Evolutionary conservation across 495 filamentous ascomycete species (phyloP).

Genomic region (Halenospora varia): DNA sequence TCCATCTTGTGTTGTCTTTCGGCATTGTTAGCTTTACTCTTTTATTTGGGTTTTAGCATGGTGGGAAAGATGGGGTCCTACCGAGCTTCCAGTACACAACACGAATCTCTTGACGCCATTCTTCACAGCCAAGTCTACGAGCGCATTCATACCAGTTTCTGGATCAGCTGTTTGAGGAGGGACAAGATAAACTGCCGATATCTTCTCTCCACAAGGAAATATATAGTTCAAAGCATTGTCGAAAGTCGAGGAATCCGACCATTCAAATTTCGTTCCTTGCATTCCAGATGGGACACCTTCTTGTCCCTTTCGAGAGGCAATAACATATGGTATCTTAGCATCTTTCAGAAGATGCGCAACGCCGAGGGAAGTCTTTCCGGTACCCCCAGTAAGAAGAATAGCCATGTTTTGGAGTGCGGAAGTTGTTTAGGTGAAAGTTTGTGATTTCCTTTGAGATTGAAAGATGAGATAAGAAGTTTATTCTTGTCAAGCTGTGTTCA

Average conservation of each 20-base stretch:
- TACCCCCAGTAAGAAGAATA: slow-evolving; percentile 45
- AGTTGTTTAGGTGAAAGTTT: not conserved
- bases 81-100: slow-evolving; percentile 35
- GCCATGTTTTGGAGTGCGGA: slow-evolving; percentile 13
- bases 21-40: not conserved
- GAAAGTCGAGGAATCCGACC: slow-evolving; percentile 39
- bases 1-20: slow-evolving; percentile 19
- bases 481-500: too few relatives aligned
- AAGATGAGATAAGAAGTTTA: not conserved
- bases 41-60: too few relatives aligned
- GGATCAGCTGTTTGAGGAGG: slow-evolving; percentile 18
- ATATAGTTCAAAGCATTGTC: slow-evolving; percentile 27
- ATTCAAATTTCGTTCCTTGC: slow-evolving; percentile 40
- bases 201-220: slow-evolving; percentile 10
- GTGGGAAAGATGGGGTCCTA: too few relatives aligned
- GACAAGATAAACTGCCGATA: slow-evolving; percentile 37
- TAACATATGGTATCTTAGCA: slow-evolving; percentile 29
- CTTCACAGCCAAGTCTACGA: slow-evolving; percentile 32
- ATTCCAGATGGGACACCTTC: slow-evolving; percentile 2
- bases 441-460: not conserved
- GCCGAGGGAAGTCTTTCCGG: slow-evolving; percentile 40
- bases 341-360: slow-evolving; percentile 32
- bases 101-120: slow-evolving; percentile 36
- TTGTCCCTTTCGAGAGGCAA: slow-evolving; percentile 35
- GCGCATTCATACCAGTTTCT: slow-evolving; percentile 35